Conservation (phyloP, 768 basidiomycete genomes). For the Pulveroboletus ravenelii region DNA sequence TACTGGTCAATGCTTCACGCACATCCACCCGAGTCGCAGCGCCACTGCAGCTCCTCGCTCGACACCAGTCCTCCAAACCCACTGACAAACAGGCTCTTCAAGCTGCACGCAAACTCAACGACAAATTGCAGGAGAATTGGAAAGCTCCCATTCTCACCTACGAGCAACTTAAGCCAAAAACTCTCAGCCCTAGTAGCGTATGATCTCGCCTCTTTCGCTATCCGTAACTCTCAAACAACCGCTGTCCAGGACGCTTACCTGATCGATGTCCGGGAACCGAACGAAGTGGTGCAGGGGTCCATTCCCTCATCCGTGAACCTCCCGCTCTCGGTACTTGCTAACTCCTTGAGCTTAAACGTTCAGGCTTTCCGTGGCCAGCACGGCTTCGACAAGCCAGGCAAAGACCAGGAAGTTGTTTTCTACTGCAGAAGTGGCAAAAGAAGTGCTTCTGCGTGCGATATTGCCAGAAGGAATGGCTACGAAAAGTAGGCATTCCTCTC, state of each 20-base stretch:
- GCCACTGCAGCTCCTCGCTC: slow-evolving; percentile 19
- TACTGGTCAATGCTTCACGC: slow-evolving; percentile 13
- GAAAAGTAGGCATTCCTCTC: slow-evolving; percentile 52
- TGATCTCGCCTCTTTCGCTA: neutral
- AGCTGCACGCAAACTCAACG: slow-evolving; percentile 31
- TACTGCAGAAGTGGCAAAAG: slow-evolving; percentile 90
- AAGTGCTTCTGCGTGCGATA: slow-evolving; percentile 75
- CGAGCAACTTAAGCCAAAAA: slow-evolving; percentile 76
- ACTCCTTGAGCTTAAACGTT: slow-evolving; percentile 54
- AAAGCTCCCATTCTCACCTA: slow-evolving; percentile 67
- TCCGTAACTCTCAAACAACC: slow-evolving; percentile 8
- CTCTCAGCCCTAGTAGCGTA: slow-evolving; percentile 69
- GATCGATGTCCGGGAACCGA: slow-evolving; percentile 90
- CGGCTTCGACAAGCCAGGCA: slow-evolving; percentile 71
- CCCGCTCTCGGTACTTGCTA: slow-evolving; percentile 73
- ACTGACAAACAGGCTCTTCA: slow-evolving; percentile 21
- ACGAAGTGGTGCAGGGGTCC: slow-evolving; percentile 86
- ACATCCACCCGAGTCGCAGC: slow-evolving; percentile 2
- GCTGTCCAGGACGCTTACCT: slow-evolving; percentile 57
- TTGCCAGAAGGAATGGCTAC: slow-evolving; percentile 77
- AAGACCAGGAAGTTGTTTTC: slow-evolving; percentile 73
- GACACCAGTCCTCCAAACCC: slow-evolving; percentile 34
- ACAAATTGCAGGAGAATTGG: slow-evolving; percentile 65
- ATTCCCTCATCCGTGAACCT: slow-evolving; percentile 91
- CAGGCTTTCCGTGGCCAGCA: slow-evolving; percentile 56